These are phyloP conservation scores for Trypanosoma platydactyli DNA, from an alignment of 208 protist species.

Conservation along the genomic window DNA sequence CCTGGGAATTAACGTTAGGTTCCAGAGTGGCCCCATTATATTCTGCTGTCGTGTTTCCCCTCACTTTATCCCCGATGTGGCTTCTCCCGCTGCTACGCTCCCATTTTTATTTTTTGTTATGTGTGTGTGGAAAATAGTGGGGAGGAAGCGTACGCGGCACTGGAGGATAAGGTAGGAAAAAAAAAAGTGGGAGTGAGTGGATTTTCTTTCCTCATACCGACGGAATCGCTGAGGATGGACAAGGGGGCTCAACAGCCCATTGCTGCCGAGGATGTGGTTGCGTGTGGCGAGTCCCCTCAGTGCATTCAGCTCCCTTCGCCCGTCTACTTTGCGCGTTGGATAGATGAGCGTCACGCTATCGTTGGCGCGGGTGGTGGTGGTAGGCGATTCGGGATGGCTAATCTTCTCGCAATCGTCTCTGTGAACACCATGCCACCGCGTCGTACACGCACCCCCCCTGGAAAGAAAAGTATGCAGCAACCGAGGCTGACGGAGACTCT, in stretches of 20 bases:
- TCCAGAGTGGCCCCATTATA: no score
- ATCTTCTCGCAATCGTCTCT: conserved; percentile 60
- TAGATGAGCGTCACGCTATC: conserved; percentile 62
- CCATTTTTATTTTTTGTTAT: no score
- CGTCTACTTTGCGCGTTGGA: conserved; percentile 71
- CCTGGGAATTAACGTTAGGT: no score
- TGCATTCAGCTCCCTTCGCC: conserved; percentile 75
- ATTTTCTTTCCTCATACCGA: no score
- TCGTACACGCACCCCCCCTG: not conserved
- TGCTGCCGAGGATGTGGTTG: conserved; percentile 46
- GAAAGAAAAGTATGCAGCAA: not conserved
- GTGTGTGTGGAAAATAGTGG: no score
- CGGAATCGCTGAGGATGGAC: not conserved
- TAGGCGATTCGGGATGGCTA: conserved; percentile 82
- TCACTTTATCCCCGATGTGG: no score
- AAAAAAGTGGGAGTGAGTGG: no score
- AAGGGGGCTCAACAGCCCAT: not conserved
- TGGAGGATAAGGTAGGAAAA: no score
- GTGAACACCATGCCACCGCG: conserved; percentile 25
- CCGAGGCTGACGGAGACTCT: not conserved
- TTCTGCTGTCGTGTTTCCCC: no score
- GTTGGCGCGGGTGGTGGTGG: conserved; percentile 80
- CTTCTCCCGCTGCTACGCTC: no score
- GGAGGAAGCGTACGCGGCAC: no score
- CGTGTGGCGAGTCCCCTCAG: conserved; percentile 36